Percentiles rank a stretch among this genome's conserved stretches.
Conservation (phyloP, 495 filamentous ascomycete species). For the Daldinia concentrica region DNA sequence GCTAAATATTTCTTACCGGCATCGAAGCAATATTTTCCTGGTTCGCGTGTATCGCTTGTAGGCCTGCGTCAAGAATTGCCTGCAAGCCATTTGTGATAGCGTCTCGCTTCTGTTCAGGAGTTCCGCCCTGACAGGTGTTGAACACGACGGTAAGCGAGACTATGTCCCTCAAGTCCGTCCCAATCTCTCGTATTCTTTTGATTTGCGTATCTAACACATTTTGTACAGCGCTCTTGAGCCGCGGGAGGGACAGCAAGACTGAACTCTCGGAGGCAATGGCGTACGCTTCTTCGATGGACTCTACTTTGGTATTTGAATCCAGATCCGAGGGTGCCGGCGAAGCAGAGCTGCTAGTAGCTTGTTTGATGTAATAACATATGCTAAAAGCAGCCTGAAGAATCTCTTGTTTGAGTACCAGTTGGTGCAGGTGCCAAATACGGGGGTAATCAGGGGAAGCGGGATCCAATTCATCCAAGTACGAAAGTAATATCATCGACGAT, state of each 20-base stretch:
- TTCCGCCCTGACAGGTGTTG: conserved; percentile 43
- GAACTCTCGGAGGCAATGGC: conserved; percentile 38
- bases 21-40: conserved; percentile 43
- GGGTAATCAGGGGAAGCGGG: conserved; percentile 42
- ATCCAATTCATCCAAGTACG: conserved; percentile 51
- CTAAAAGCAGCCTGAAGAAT: conserved; percentile 51
- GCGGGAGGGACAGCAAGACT: conserved; percentile 42
- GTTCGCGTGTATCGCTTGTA: conserved; percentile 39
- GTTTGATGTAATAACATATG: conserved; percentile 52
- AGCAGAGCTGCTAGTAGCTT: conserved; percentile 22
- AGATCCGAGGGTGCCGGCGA: conserved; percentile 16
- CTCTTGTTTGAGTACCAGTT: conserved; percentile 48
- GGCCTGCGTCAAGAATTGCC: conserved; percentile 42
- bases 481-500: conserved; percentile 51
- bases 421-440: conserved; percentile 48
- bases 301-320: conserved; percentile 23
- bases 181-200: conserved; percentile 42
- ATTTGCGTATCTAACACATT: conserved; percentile 45
- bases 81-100: conserved; percentile 42
- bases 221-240: conserved; percentile 45
- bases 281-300: conserved; percentile 36
- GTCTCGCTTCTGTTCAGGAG: conserved; percentile 39
- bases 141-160: conserved; percentile 48
- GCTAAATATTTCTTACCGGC: conserved; percentile 30
- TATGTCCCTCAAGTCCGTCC: conserved; percentile 49